Base-by-base conservation (phyloP, 331 rosid genomes). In the Spiraea crenata region DNA sequence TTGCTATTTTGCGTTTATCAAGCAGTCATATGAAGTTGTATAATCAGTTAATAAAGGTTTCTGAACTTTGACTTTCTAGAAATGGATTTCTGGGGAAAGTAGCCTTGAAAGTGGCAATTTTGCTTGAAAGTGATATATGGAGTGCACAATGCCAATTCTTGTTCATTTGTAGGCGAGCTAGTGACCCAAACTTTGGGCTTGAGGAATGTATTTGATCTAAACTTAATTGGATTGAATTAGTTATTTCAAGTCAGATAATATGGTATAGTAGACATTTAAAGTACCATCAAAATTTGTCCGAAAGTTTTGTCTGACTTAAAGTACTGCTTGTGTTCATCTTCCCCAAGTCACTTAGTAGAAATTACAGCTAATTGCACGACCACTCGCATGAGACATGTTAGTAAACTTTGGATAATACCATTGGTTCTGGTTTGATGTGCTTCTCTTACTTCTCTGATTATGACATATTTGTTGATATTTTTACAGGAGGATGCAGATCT, bases 401-500 rank as follows among this genome's bases (percentile, higher is more conserved):
- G 60, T 50, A 9, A 17, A 49, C 61, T 66, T 46, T 72, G 14
- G 4, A 76, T 34, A 50, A 61, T 9, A 8, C 31, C 57, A 13
- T 58, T 52, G 37, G 35, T 31, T 65, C 59, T 52, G 37, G 35
- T 31, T 65, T 45, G 62, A 45, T 14, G 11, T 65, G n/a, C 6
- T 20, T 45, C 38, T 67, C 70, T 61, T 39, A 39, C 49, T 61
- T 57, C 55, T 45, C 42, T 49, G 35, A 58, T 10, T 74, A 60
- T 46, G 14, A 57, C 71, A 67, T 38, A 49, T 69, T 40, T 38
- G 52, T 34, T 65, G 5, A 6, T 13, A 41, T 76, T 37, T 76
- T 56, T 80, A 50, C 85, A 95, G 99, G 99, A 86, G 72, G 86
- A 85, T 65, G 86, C 77, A 65, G 88, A 95, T 38, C 81, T 81